Evolutionary conservation across 2,329 filamentous ascomycete genomes (phyloP).

Genomic region (Drechslerella dactyloides): DNA sequence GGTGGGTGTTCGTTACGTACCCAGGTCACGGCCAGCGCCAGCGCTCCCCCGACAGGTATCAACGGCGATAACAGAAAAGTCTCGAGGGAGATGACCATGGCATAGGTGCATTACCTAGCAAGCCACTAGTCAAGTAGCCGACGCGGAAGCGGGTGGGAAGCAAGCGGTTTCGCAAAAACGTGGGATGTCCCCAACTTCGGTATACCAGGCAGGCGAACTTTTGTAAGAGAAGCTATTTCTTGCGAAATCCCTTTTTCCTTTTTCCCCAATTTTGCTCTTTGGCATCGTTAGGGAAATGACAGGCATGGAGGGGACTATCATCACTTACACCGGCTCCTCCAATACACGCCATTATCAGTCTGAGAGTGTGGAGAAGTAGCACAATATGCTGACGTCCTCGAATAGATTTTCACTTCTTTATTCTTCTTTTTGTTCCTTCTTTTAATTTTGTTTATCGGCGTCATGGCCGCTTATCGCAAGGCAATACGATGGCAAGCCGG

Average conservation of each 20-base stretch:
- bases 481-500: not conserved
- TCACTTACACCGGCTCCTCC: not conserved
- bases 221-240: constrained; percentile 3
- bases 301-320: constrained; percentile 4
- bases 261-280: constrained; percentile 4
- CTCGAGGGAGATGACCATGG: constrained; percentile 36
- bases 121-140: constrained; percentile 49
- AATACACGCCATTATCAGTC: constrained; percentile 1
- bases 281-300: constrained; percentile 3
- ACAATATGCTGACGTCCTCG: not conserved
- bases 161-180: constrained; percentile 50
- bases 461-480: not conserved
- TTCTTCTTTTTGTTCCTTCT: too few relatives aligned
- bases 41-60: constrained; percentile 12
- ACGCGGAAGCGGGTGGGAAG: constrained; percentile 49
- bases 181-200: constrained; percentile 44
- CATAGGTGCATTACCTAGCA: constrained; percentile 32
- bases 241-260: constrained; percentile 16
- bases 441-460: not conserved
- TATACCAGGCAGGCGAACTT: constrained; percentile 5
- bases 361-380: constrained; percentile 1
- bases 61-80: constrained; percentile 11
- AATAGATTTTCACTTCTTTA: not conserved
- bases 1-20: not conserved
- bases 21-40: constrained; percentile 8